Evolutionary conservation across 306 rosid species (phyloP), one percentile per base, ranked within the genome.

Genomic region (Quercus cerris): DNA sequence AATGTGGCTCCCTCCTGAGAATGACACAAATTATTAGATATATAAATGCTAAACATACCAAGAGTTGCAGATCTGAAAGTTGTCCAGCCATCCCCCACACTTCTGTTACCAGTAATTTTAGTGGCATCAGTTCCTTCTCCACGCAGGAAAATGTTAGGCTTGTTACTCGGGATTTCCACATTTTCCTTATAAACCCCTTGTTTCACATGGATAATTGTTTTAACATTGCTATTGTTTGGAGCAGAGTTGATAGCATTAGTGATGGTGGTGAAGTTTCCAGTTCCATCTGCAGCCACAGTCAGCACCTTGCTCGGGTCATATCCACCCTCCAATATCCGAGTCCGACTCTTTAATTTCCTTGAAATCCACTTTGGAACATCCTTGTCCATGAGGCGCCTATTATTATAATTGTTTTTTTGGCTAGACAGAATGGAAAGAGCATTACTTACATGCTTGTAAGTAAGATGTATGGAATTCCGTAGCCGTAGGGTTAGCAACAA

Each of bases 1-100:
- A 25, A 72, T 7, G 0, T 38, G 46, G 46, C 46, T 7, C 46
- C 44, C 10, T 38, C 46, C 0, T 38, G 46, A 8, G 46, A 38
- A 38, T 38, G 46, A 38, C 0, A 38, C 46, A 38, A 2, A 38
- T 38, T 7, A 0, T 38, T 38, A 35, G 44, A 35, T 35, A 6
- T 6, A 35, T 6, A 6, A 35, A 35, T 35, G 41, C 68, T 22
- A 61, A 18, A 8, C 27, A 69, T 82, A 87, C 97, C 97, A 7
- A 91, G 68, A 57, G 97, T 93, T 75, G 94, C 97, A 80, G 97
- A 93, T 83, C 94, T 86, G 90, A 87, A 91, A 46, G 93, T 85
- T 84, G 97, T 91, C 97, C 97, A 91, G 20, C 88, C 89, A 76
- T 82, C 90, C 41, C 1, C 80, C 0, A 38, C 82, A 62, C 89